These are phyloP conservation scores for Hericium coralloides DNA, from an alignment of 768 basidiomycete genomes.

Conservation along the genomic window DNA sequence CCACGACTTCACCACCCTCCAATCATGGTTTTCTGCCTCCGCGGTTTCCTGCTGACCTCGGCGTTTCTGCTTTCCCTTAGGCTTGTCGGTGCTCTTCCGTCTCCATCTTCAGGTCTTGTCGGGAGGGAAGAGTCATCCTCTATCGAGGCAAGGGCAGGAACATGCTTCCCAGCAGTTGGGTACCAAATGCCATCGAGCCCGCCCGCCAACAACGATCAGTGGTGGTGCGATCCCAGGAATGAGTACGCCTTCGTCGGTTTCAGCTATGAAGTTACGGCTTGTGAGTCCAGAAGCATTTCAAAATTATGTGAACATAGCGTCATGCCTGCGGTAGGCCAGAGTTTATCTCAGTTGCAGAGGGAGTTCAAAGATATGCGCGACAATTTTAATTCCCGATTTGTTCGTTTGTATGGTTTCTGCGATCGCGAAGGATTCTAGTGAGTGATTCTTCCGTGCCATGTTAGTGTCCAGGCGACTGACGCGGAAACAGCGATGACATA, in stretches of 20 bases:
- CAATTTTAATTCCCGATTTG: constrained; percentile 55
- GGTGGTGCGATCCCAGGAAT: constrained; percentile 50
- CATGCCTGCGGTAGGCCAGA: constrained; percentile 42
- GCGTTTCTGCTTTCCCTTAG: not conserved
- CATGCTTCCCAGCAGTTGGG: constrained; percentile 31
- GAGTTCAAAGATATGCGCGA: constrained; percentile 56
- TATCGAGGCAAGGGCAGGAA: not conserved
- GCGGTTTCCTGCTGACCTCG: not conserved
- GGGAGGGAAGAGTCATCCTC: not conserved
- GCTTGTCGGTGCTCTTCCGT: not conserved
- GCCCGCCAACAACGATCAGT: constrained; percentile 25
- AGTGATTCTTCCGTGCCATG: not conserved
- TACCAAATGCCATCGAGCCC: constrained; percentile 47
- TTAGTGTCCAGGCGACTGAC: not conserved
- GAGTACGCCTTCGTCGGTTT: constrained; percentile 76
- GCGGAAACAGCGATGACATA: constrained; percentile 39
- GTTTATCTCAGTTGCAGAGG: constrained; percentile 32
- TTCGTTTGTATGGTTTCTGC: constrained; percentile 39
- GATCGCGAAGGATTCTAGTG: constrained; percentile 33
- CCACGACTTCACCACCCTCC: not conserved
- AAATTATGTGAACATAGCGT: not conserved
- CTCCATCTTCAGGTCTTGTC: not conserved
- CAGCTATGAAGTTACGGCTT: constrained; percentile 63
- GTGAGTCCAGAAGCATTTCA: constrained; percentile 27
- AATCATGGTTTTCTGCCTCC: not conserved